These are phyloP conservation scores for Aspergillus chevalieri DNA, from an alignment of 2,329 filamentous ascomycete species.

Conservation along the genomic window DNA sequence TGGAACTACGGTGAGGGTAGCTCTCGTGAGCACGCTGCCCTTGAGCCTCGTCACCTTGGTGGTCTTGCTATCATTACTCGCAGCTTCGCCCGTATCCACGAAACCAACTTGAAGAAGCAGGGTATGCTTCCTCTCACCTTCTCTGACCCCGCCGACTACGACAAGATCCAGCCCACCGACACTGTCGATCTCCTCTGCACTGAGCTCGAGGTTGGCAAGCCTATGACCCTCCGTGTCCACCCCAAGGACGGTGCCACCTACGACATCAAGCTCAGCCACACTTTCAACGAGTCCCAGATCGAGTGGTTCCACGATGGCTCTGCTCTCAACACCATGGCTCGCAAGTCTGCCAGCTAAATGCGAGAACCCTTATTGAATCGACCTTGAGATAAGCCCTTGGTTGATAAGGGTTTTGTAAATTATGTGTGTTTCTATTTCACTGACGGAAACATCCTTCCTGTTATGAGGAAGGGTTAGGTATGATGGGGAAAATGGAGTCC, in stretches of 20 bases:
- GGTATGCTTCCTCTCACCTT: conserved; percentile 99
- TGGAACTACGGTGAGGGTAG: conserved; percentile 99
- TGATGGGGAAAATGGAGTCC: conserved; percentile 28
- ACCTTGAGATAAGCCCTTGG: conserved; percentile 2
- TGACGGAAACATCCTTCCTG: conserved; percentile 5
- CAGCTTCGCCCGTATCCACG: conserved; percentile 97
- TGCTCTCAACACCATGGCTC: conserved; percentile 98
- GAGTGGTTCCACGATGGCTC: conserved; percentile 99
- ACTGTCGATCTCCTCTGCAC: conserved; percentile 86
- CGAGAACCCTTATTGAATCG: background rate
- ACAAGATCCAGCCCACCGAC: conserved; percentile 90
- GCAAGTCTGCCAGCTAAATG: conserved; percentile 44
- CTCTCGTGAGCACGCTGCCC: conserved; percentile 95
- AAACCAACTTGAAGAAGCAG: conserved; percentile 99
- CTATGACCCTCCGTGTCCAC: conserved; percentile 85
- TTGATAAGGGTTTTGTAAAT: conserved; percentile 14
- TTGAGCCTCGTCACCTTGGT: conserved; percentile 94
- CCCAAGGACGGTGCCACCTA: conserved; percentile 77
- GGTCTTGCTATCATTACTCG: conserved; percentile 94
- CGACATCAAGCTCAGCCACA: conserved; percentile 81
- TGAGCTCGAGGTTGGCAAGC: conserved; percentile 85
- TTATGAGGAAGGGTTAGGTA: conserved; percentile 12
- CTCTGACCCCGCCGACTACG: conserved; percentile 89
- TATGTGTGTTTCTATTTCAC: conserved; percentile 19
- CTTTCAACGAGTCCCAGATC: conserved; percentile 96